A percentile compares a stretch with the other conserved stretches of the same genome.
These are phyloP conservation scores for Penicillium nordicum DNA, from an alignment of 2,329 filamentous ascomycete species.

Conservation along the genomic window DNA sequence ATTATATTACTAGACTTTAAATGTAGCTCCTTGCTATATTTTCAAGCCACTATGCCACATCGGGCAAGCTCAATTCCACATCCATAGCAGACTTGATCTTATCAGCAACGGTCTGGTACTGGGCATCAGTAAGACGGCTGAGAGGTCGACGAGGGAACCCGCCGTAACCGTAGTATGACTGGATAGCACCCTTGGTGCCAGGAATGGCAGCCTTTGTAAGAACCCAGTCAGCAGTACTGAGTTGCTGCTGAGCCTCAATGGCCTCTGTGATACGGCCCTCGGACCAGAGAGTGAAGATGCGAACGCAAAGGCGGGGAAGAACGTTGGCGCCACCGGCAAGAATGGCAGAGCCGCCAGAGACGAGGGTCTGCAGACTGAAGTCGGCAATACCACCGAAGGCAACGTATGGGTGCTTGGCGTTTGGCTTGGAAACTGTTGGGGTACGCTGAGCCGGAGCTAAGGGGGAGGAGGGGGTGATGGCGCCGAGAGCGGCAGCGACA, in stretches of 20 bases:
- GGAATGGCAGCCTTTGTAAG: conserved; percentile 80
- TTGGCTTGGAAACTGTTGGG: conserved; percentile 27
- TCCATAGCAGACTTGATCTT: conserved; percentile 37
- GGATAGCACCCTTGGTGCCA: conserved; percentile 79
- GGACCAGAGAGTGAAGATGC: conserved; percentile 73
- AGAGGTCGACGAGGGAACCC: conserved; percentile 68
- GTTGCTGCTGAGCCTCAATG: conserved; percentile 68
- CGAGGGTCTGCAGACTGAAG: conserved; percentile 78
- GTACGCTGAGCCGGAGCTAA: conserved; percentile 27
- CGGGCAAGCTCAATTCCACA: conserved; percentile 34
- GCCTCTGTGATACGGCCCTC: conserved; percentile 75
- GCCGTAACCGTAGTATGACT: conserved; percentile 80
- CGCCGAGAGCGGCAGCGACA: conserved; percentile 68
- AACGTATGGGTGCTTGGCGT: conserved; percentile 59
- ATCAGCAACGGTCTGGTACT: conserved; percentile 31
- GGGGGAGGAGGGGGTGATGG: conserved; percentile 58
- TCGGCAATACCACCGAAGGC: conserved; percentile 87
- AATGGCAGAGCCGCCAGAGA: conserved; percentile 77
- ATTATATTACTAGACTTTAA: not conserved
- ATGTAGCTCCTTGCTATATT: not conserved
- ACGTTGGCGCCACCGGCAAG: conserved; percentile 87
- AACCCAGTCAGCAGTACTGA: conserved; percentile 78
- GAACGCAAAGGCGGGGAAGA: conserved; percentile 76
- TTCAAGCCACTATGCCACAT: conserved; percentile 29
- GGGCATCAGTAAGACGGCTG: conserved; percentile 31